Base-by-base conservation (phyloP, 371 early-diverging fungal genomes). In the Chytridium lagenaria region DNA sequence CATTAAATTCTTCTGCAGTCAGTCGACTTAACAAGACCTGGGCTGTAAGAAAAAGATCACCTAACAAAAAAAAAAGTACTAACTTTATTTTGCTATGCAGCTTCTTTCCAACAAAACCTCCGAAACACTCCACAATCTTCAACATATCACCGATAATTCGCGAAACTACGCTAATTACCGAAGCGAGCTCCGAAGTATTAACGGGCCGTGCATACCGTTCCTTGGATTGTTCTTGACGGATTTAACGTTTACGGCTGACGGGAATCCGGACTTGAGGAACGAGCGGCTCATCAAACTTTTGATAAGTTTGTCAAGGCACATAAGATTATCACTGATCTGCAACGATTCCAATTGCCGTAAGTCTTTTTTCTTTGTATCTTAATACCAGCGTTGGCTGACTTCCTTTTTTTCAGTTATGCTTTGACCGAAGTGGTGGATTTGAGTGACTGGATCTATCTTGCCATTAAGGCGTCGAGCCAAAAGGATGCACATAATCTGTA, bases 121-220 rank as follows among this genome's bases (percentile, higher is more conserved):
- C 59, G 39, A 63, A 67, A 16, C 78, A 74, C 83, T 96, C 33
- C 93, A 94, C 2, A 95, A 96, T 72, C 81, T 96, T 77, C 94
- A 93, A 0, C 94, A 94, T 78, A 90, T 92, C 38, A 92, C 89
- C 28, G 91, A 90, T 69, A 84, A 89, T 19, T 83, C 83, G 33
- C 80, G 88, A 66, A 95, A 95, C 80, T 95, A 90, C 77, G 84
- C 90, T 0, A 89, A 88, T 50, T 95, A 94, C 78, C 86, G 95
- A n/a, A 79, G 81, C 15, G 75, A 84, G 3, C 68, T 96, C 55
- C 91, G 92, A 12, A 92, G 90, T 71, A 84, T 88, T 0, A 75
- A 79, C 61, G 19, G 26, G 3, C 33, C 52, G 1, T 68, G 68
- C 52, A 51, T 68, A 7, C 68, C 68, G 7, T 68, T 39, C 36